phyloP scores from a whole-genome alignment of 176 grass and related monocot genomes.

The Alloteropsis semialata region DNA sequence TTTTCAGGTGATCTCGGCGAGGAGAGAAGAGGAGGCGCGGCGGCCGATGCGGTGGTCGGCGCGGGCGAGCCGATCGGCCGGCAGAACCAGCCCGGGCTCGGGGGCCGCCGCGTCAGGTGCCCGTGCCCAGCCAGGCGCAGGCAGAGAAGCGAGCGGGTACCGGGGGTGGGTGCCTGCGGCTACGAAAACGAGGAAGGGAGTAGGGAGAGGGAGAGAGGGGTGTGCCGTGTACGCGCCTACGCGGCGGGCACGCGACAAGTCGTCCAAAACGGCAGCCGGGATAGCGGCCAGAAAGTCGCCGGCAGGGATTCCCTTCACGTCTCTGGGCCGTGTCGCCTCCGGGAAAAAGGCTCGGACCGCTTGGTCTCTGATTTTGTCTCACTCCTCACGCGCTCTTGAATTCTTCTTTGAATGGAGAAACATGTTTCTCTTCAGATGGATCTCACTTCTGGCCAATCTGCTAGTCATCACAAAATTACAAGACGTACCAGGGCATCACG shows the following conservation, averaged over 20 bases:
- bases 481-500: neutral
- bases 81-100: neutral
- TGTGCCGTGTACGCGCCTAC: too few species aligned
- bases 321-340: neutral
- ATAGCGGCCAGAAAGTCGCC: neutral
- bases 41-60: neutral
- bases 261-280: conserved; percentile 9
- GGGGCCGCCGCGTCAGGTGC: neutral
- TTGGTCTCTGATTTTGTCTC: neutral
- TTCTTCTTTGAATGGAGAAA: neutral
- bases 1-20: conserved; percentile 6
- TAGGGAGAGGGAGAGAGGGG: too few species aligned
- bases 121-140: neutral
- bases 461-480: neutral
- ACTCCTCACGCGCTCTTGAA: neutral
- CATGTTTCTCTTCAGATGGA: neutral
- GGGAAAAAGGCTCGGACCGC: neutral
- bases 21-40: neutral
- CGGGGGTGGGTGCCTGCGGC: neutral
- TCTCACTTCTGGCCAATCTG: neutral
- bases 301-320: neutral
- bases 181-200: neutral
- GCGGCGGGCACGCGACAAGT: neutral
- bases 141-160: neutral
- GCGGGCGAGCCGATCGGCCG: neutral